Evolutionary conservation across 257 asterid genomes (phyloP).

Genomic region (Scutellaria minor): DNA sequence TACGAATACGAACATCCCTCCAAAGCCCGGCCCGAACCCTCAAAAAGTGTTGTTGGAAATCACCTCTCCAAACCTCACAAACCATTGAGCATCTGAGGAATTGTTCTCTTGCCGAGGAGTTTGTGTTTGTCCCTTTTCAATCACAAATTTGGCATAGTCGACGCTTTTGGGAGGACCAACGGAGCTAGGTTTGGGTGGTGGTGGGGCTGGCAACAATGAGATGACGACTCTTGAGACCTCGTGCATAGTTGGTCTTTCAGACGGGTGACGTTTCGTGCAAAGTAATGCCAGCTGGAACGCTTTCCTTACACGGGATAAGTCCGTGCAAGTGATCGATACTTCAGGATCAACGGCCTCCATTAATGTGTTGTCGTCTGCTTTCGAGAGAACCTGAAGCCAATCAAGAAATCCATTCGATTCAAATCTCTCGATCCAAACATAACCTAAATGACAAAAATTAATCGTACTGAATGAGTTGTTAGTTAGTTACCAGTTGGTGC

Average conservation of each 20-base stretch:
- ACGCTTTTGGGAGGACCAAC: constrained; percentile 45
- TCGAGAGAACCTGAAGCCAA: constrained; percentile 67
- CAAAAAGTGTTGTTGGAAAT: constrained; percentile 76
- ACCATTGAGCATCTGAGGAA: constrained; percentile 88
- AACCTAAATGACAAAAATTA: too few species aligned
- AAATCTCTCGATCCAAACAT: too few species aligned
- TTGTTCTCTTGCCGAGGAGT: constrained; percentile 43
- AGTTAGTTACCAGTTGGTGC: constrained; percentile 77
- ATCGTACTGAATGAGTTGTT: neutral
- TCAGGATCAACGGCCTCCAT: constrained; percentile 95
- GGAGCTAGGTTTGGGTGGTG: constrained; percentile 46
- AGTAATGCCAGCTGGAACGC: constrained; percentile 87
- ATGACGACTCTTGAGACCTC: constrained; percentile 78
- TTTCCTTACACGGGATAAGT: constrained; percentile 65
- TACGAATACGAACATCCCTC: too few species aligned
- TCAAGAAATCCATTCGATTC: neutral
- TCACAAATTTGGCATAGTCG: constrained; percentile 61
- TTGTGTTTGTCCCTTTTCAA: constrained; percentile 53
- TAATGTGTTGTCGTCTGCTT: constrained; percentile 79
- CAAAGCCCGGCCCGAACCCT: neutral
- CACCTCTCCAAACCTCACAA: constrained; percentile 78
- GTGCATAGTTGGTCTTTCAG: constrained; percentile 91
- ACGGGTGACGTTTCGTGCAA: constrained; percentile 74
- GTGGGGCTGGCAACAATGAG: constrained; percentile 68
- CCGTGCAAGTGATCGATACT: constrained; percentile 87